Evolutionary conservation across 2,329 filamentous ascomycete species (phyloP), one percentile per base, ranked within the genome.

Genomic region (Stagonosporopsis tanaceti): DNA sequence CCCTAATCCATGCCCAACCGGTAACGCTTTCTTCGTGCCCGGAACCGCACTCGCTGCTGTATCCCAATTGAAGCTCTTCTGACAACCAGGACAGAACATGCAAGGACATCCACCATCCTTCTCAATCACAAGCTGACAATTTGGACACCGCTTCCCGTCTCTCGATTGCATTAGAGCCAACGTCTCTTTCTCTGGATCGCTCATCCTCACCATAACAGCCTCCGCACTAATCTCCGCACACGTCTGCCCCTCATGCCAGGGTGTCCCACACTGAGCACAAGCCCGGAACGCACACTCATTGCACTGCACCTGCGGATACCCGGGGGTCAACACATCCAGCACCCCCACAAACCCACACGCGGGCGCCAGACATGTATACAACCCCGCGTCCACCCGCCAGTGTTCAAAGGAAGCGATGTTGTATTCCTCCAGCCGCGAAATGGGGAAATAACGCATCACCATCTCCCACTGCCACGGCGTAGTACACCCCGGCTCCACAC

Each of bases 111-210:
- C 71, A 1, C 69, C 69, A 22, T 70, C 68, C 35, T 72, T 72
- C 52, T 72, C 70, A 27, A 74, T 68, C 1, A 73, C 66, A 2
- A 74, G 41, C 14, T 65, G 61, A 53, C 71, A 74, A 28, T 73
- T 70, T 1, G 71, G 69, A 57, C 71, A 74, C 2, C 71, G 60
- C 38, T 64, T 69, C 1, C 64, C 70, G 40, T 70, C 66, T 30
- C 62, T 66, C 3, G 40, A 39, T 47, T 72, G 65, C 64, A 74
- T 66, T 0, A 69, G 17, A 28, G 61, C 32, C 27, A 73, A 59
- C 5, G 61, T 69, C 0, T 65, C 57, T 22, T 64, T 69, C 52
- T 72, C 70, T 0, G 56, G 24, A 7, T 64, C 60, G 6, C 57
- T 64, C 63, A 74, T 69, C 42, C 59, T 46, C 17, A 63, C 61